Evolutionary conservation across 1,139 yeast species (phyloP).

Genomic region (Pichia sp.): DNA sequence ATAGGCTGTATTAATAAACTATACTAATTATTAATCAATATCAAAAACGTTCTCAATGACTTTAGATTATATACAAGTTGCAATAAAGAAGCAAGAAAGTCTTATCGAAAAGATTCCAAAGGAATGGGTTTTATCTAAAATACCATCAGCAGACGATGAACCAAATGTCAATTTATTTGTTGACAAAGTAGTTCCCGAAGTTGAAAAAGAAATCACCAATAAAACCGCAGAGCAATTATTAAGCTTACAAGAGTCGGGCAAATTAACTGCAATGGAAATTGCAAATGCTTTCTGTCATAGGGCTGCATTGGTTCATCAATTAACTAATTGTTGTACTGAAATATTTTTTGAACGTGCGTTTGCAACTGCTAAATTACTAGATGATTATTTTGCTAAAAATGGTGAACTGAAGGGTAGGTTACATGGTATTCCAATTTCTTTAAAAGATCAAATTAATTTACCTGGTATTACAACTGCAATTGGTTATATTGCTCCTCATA

Average conservation of each 20-base stretch:
- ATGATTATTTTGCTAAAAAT: conserved; percentile 31
- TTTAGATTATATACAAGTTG: conserved; percentile 19
- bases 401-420: conserved; percentile 46
- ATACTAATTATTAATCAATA: neutral
- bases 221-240: conserved; percentile 10
- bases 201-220: conserved; percentile 24
- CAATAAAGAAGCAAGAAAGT: conserved; percentile 18
- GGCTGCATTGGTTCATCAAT: conserved; percentile 53
- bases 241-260: conserved; percentile 25
- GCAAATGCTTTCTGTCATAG: conserved; percentile 49
- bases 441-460: conserved; percentile 48
- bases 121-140: conserved; percentile 23
- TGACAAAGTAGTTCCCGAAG: conserved; percentile 28
- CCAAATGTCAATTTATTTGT: conserved; percentile 18
- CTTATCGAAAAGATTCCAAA: conserved; percentile 25
- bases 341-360: conserved; percentile 36
- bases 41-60: conserved; percentile 1
- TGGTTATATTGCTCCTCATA: conserved; percentile 37
- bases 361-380: conserved; percentile 41
- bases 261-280: conserved; percentile 39
- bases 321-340: conserved; percentile 42
- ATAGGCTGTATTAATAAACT: neutral
- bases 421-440: conserved; percentile 64
- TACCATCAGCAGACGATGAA: conserved; percentile 26
- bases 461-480: conserved; percentile 40